Evolutionary conservation across 2,329 filamentous ascomycete species (phyloP), one percentile per base, ranked within the genome.

Genomic region (Aspergillus sp.): DNA sequence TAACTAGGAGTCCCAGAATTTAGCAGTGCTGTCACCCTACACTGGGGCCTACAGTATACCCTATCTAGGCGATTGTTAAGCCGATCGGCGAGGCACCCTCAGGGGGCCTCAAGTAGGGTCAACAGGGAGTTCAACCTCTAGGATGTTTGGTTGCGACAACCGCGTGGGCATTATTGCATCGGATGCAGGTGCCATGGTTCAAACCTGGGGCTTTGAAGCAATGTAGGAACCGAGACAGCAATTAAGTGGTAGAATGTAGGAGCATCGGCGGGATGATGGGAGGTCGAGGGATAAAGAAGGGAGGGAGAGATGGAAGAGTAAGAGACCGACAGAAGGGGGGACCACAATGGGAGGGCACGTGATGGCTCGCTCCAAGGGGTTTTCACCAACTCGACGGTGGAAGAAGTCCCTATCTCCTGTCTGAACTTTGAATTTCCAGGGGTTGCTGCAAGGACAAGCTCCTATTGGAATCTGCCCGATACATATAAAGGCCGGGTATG

Each of bases 401-500:
- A 31, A 9, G 27, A 31, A 31, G 27, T 31, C 9, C 14, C 15
- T 37, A 6, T 6, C 35, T 37, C 35, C 35, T 37, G 35, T 37
- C 14, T 37, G 12, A n/a, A n/a, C 35, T 7, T 37, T 15, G 35
- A n/a, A n/a, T 37, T 9, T 37, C 14, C 6, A 37, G 35, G 35
- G 35, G 15, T 4, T 37, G 15, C 35, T 43, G 17, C 19, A 19
- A 17, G 19, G 40, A 43, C n/a, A 43, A n/a, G 15, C 40, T 43
- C 40, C 40, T 21, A 17, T 35, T 21, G n/a, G 24, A 48, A 19
- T 17, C 24, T 23, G 24, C 17, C 35, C 12, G 27, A 31, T 31
- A 31, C 27, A 11, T 31, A 31, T 31, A 31, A 8, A 19, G 11
- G 11, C 17, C 12, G 6, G 61, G 86, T 14, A 96, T 80, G 79